Percentiles rank a stretch among this genome's conserved stretches.
Conservation (phyloP, 106 monocot genomes). For the Dendrobium nobile region DNA sequence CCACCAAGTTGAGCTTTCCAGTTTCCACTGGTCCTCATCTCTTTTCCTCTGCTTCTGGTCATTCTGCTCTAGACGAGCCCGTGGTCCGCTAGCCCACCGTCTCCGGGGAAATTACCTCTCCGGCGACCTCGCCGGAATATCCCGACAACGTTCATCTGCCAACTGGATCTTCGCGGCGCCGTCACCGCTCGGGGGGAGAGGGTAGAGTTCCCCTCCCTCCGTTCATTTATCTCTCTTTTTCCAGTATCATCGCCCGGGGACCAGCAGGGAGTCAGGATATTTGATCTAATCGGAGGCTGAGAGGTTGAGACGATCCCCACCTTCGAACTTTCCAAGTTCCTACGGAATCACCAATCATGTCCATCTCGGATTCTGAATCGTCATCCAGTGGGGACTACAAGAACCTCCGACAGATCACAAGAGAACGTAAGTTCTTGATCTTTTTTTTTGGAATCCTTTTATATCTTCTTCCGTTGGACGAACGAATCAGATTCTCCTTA, state of each 20-base stretch:
- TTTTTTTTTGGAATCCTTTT: neutral
- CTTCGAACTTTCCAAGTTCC: neutral
- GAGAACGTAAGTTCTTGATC: slow-evolving; percentile 2
- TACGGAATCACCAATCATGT: neutral
- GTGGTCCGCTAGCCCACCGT: neutral
- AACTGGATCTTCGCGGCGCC: neutral
- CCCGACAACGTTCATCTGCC: neutral
- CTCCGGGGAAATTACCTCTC: neutral
- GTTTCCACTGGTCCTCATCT: too few relatives aligned
- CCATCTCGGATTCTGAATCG: slow-evolving; percentile 6
- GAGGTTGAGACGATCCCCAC: neutral
- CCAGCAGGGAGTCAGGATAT: neutral
- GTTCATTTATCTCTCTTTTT: neutral
- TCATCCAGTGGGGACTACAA: slow-evolving; percentile 6
- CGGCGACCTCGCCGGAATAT: slow-evolving; percentile 3
- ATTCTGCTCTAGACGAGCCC: too few relatives aligned
- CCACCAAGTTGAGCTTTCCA: too few relatives aligned
- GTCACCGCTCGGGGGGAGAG: neutral
- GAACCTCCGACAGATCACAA: slow-evolving; percentile 6
- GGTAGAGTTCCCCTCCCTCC: neutral
- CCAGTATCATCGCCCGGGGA: neutral
- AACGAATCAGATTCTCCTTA: neutral
- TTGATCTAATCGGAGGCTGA: neutral
- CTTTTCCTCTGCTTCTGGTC: too few relatives aligned
- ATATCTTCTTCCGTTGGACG: neutral